These are phyloP conservation scores for Telopea speciosissima DNA, from an alignment of 177 flowering plant genomes.

Conservation along the genomic window DNA sequence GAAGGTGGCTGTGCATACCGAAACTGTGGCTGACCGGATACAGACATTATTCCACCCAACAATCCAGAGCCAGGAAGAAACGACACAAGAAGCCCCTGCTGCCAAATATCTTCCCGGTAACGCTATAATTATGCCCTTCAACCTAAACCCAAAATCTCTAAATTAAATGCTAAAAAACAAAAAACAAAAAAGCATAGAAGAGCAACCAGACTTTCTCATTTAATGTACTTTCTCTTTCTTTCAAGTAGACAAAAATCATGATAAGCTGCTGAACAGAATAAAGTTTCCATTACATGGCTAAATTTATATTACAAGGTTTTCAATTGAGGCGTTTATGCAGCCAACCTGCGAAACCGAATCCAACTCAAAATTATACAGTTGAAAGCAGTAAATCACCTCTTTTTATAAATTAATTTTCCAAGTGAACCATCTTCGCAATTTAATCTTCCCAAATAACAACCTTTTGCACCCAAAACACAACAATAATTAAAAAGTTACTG, in stretches of 20 bases:
- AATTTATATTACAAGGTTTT: too few species aligned
- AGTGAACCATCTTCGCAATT: neutral
- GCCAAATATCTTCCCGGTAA: too few species aligned
- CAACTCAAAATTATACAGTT: neutral
- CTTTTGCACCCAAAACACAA: too few species aligned
- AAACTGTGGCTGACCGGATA: constrained; percentile 87
- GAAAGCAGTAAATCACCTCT: neutral
- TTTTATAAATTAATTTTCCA: too few species aligned
- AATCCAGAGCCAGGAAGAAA: neutral
- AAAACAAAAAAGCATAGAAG: neutral
- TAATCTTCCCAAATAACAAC: neutral
- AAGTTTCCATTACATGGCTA: neutral
- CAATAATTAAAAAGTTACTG: too few species aligned
- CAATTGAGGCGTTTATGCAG: neutral
- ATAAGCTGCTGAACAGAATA: neutral
- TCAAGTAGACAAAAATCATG: neutral
- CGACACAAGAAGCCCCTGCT: neutral
- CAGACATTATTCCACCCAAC: constrained; percentile 55
- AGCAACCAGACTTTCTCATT: neutral
- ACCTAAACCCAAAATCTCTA: neutral
- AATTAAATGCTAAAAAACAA: neutral
- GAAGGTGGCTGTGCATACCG: constrained; percentile 93
- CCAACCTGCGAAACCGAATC: neutral
- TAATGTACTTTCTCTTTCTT: too few species aligned
- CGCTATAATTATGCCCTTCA: neutral